These are phyloP conservation scores for Botrytis byssoidea DNA, from an alignment of 2,329 filamentous ascomycete species.

Conservation along the genomic window DNA sequence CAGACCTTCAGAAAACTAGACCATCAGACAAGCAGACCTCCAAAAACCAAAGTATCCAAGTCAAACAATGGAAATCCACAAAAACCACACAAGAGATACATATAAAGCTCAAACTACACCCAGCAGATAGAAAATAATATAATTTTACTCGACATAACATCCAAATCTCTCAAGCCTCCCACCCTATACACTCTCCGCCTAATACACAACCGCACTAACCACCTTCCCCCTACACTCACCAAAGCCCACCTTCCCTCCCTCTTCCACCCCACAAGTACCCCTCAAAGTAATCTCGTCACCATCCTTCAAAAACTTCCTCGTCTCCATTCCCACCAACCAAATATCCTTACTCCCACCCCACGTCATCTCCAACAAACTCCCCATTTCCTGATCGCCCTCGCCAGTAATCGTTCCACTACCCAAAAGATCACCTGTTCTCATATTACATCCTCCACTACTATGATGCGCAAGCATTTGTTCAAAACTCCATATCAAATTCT, in stretches of 20 bases:
- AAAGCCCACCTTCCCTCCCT: constrained; percentile 70
- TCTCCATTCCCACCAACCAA: constrained; percentile 60
- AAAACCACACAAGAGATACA: no score
- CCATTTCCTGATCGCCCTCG: constrained; percentile 51
- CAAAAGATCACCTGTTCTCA: constrained; percentile 71
- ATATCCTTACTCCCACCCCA: constrained; percentile 65
- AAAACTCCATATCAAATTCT: constrained; percentile 76
- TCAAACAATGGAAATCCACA: no score
- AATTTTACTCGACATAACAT: neutral
- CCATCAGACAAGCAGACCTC: no score
- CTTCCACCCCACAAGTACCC: constrained; percentile 61
- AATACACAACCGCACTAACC: constrained; percentile 29
- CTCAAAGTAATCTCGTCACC: constrained; percentile 68
- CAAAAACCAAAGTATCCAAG: no score
- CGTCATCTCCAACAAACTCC: constrained; percentile 71
- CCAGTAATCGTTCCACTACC: constrained; percentile 80
- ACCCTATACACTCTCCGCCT: neutral
- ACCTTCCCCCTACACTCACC: constrained; percentile 70
- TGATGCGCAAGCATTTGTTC: constrained; percentile 82
- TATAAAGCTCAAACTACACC: no score
- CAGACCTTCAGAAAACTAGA: no score
- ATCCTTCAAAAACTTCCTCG: constrained; percentile 70
- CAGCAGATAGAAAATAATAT: no score
- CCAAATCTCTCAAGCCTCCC: neutral
- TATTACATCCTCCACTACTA: constrained; percentile 70